These are phyloP conservation scores for Pichia heedii DNA, from an alignment of 805 yeast species.

Conservation along the genomic window DNA sequence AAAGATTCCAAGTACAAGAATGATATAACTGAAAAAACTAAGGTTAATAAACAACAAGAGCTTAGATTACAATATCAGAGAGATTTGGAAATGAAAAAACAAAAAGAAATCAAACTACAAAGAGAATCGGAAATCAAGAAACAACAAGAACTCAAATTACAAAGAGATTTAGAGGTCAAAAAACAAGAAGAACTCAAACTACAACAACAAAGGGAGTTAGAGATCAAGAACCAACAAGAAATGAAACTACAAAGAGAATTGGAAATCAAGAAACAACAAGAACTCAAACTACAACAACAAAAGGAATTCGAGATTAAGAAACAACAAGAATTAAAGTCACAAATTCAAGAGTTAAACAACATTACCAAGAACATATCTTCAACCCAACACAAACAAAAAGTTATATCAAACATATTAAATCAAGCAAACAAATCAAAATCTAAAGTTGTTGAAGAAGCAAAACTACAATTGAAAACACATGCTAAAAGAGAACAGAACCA, in stretches of 20 bases:
- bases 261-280: neutral
- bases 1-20: too few species aligned
- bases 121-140: neutral
- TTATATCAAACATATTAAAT: neutral
- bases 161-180: too few species aligned
- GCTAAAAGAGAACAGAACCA: slow-evolving; percentile 5
- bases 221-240: neutral
- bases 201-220: neutral
- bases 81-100: too few species aligned
- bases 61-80: too few species aligned
- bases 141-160: too few species aligned
- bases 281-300: neutral
- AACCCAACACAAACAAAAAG: neutral
- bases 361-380: neutral
- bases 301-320: neutral
- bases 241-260: neutral
- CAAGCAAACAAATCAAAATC: slow-evolving; percentile 4
- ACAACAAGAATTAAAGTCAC: neutral
- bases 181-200: neutral
- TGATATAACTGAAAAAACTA: too few species aligned
- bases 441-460: slow-evolving; percentile 9
- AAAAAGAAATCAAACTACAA: neutral
- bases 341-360: neutral
- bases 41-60: too few species aligned
- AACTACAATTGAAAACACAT: slow-evolving; percentile 4